Evolutionary conservation across 805 yeast genomes (phyloP).

Genomic region (Ogataea degrootiae): DNA sequence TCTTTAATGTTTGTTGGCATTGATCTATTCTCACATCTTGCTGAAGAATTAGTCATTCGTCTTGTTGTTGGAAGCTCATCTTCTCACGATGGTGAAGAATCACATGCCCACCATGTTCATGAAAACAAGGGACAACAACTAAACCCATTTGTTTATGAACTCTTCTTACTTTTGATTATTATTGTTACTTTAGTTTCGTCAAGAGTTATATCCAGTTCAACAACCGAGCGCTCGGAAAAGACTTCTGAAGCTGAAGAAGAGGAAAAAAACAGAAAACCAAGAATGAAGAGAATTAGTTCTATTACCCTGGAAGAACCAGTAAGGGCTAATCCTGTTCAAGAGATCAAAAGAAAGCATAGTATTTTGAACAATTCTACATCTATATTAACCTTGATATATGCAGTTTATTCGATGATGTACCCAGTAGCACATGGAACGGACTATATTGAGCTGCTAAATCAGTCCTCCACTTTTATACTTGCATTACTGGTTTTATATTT

Average conservation of each 20-base stretch:
- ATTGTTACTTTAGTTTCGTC: constrained; percentile 32
- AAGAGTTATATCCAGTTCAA: constrained; percentile 15
- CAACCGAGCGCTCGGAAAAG: neutral
- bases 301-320: constrained; percentile 24
- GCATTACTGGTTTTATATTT: constrained; percentile 20
- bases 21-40: constrained; percentile 79
- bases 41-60: constrained; percentile 63
- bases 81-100: constrained; percentile 14
- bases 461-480: constrained; percentile 22
- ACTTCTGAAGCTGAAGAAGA: constrained; percentile 1
- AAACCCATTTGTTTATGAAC: constrained; percentile 27
- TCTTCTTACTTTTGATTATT: constrained; percentile 21
- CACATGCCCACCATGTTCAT: constrained; percentile 29
- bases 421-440: constrained; percentile 21
- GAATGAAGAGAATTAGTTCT: constrained; percentile 23
- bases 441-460: constrained; percentile 17
- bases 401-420: constrained; percentile 27
- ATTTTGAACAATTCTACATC: constrained; percentile 37
- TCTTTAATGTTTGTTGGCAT: constrained; percentile 87
- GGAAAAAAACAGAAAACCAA: constrained; percentile 5
- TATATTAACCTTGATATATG: constrained; percentile 35
- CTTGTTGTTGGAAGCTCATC: constrained; percentile 30
- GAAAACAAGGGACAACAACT: constrained; percentile 17
- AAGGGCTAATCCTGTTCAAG: constrained; percentile 4
- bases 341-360: constrained; percentile 11